Percentiles rank a stretch among this genome's conserved stretches.
These are phyloP conservation scores for Lachancea mirantina DNA, from an alignment of 805 yeast genomes.

Conservation along the genomic window DNA sequence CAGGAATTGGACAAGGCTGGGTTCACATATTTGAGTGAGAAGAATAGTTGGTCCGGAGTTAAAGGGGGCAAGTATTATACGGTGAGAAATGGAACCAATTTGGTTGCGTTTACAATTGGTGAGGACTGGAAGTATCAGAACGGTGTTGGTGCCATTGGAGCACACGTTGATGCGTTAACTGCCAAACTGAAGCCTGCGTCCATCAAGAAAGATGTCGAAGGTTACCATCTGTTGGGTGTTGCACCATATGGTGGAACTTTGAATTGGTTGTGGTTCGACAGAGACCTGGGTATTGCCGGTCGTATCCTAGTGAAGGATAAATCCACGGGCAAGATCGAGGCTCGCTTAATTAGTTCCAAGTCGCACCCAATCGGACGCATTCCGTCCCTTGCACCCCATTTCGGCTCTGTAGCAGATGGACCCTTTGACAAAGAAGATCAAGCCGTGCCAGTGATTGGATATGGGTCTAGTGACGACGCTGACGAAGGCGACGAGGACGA, in stretches of 20 bases:
- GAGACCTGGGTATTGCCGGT: constrained; percentile 84
- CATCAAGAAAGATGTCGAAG: constrained; percentile 52
- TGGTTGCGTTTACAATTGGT: constrained; percentile 69
- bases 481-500: constrained; percentile 49
- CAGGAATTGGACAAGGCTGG: constrained; percentile 49
- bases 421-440: constrained; percentile 74
- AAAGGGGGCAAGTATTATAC: constrained; percentile 56
- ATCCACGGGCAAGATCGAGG: constrained; percentile 31
- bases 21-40: constrained; percentile 59
- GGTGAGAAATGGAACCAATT: constrained; percentile 56
- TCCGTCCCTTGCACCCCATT: constrained; percentile 83
- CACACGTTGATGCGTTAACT: constrained; percentile 71
- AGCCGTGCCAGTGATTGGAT: constrained; percentile 74
- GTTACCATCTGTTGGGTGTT: constrained; percentile 71
- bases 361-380: constrained; percentile 72
- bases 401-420: constrained; percentile 60
- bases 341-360: constrained; percentile 47
- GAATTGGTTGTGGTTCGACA: constrained; percentile 65
- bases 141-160: constrained; percentile 64
- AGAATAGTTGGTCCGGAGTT: constrained; percentile 32
- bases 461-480: constrained; percentile 29
- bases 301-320: constrained; percentile 48
- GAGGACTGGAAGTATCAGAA: constrained; percentile 53
- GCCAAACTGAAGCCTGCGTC: constrained; percentile 68
- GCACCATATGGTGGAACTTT: constrained; percentile 79